Evolutionary conservation across 345 rosid genomes (phyloP).

Genomic region (Populus euphratica): DNA sequence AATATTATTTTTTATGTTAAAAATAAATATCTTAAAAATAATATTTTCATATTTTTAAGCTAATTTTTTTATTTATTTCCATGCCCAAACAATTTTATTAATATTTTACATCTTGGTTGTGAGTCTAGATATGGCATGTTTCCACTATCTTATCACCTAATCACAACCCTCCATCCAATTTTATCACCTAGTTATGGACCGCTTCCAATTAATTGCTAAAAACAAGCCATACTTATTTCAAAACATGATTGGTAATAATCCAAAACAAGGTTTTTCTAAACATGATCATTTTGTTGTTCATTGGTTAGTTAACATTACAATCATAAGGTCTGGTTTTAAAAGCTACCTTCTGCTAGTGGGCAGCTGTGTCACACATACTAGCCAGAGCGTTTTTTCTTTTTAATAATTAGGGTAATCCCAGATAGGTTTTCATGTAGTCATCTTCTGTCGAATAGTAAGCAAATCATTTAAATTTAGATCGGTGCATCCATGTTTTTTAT

Average conservation of each 20-base stretch:
- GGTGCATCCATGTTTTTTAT: not conserved
- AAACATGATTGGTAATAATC: constrained; percentile 25
- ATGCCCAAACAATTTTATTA: too few relatives aligned
- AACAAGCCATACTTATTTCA: constrained; percentile 12
- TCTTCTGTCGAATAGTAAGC: not conserved
- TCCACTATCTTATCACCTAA: constrained; percentile 3
- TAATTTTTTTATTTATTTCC: too few relatives aligned
- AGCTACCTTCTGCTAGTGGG: constrained; percentile 17
- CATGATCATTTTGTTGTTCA: constrained; percentile 30
- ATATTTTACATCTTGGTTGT: too few relatives aligned
- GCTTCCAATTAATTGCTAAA: constrained; percentile 12
- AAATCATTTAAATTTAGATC: not conserved
- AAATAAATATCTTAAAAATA: too few relatives aligned
- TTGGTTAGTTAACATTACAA: constrained; percentile 28
- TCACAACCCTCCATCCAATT: constrained; percentile 10
- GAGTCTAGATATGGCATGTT: not conserved
- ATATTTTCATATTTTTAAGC: too few relatives aligned
- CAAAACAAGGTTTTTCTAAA: constrained; percentile 9
- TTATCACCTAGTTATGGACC: not conserved
- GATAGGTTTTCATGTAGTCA: not conserved
- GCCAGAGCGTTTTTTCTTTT: not conserved
- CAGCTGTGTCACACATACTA: not conserved
- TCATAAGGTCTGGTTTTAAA: constrained; percentile 32
- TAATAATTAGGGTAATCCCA: too few relatives aligned
- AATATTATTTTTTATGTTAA: too few relatives aligned